phyloP scores from a whole-genome alignment of 2,329 filamentous ascomycete species.

The Fusarium compactum region DNA sequence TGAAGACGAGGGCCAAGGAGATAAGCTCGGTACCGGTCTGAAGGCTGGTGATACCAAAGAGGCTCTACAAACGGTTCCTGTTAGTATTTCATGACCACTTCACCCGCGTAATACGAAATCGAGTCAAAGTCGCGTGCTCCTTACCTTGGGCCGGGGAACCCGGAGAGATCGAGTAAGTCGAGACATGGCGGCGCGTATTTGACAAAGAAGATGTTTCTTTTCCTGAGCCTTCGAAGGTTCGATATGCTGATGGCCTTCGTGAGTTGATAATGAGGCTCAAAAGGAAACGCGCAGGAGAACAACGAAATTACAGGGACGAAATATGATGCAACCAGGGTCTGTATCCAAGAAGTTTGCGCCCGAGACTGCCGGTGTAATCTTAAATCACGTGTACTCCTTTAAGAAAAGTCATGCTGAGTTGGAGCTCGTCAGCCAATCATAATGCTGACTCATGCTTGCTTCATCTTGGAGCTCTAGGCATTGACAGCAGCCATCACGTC shows the following conservation, averaged over 20 bases:
- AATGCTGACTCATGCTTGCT: conserved; percentile 6
- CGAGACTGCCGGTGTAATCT: conserved; percentile 37
- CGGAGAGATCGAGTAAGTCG: conserved; percentile 55
- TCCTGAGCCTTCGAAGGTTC: conserved; percentile 1
- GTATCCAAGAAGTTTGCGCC: conserved; percentile 31
- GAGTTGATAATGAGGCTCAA: conserved; percentile 13
- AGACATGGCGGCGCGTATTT: conserved; percentile 48
- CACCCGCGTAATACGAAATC: conserved; percentile 7
- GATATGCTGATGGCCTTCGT: conserved; percentile 1
- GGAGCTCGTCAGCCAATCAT: conserved; percentile 27
- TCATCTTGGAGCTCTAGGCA: background rate
- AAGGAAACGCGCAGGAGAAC: conserved; percentile 22
- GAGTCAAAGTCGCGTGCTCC: conserved; percentile 30
- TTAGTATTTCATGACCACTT: conserved; percentile 29
- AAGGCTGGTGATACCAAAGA: conserved; percentile 87
- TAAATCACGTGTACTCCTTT: conserved; percentile 28
- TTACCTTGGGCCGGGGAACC: conserved; percentile 57
- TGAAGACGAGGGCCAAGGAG: conserved; percentile 84
- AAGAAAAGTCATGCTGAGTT: background rate
- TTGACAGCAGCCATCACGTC: conserved; percentile 34
- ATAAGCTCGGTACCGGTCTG: conserved; percentile 89
- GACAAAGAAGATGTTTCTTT: conserved; percentile 11
- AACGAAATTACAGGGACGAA: conserved; percentile 30
- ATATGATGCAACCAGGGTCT: conserved; percentile 47
- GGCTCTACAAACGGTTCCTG: conserved; percentile 67